phyloP scores from a whole-genome alignment of 2,329 filamentous ascomycete genomes.

The Phialophora chinensis region DNA sequence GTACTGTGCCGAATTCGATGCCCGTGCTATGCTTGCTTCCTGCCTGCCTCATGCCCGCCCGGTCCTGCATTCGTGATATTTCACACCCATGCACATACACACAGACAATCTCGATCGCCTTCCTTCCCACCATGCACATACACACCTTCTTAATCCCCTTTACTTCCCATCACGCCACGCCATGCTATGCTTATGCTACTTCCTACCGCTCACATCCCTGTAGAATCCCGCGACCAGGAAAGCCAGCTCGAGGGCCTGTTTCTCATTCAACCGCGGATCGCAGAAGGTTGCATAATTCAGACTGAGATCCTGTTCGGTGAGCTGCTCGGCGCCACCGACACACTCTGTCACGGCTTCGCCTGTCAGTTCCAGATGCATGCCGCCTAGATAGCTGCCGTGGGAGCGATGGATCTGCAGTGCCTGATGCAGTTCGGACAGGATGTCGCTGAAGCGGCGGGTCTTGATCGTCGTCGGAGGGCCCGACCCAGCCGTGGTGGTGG shows the following conservation, averaged over 20 bases:
- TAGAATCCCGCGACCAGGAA: constrained; percentile 91
- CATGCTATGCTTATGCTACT: neutral
- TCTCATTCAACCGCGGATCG: constrained; percentile 93
- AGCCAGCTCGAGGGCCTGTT: constrained; percentile 92
- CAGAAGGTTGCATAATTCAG: constrained; percentile 96
- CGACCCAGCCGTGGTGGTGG: neutral
- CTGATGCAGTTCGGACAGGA: constrained; percentile 83
- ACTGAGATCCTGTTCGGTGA: constrained; percentile 85
- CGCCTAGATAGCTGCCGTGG: constrained; percentile 84
- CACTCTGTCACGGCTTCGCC: constrained; percentile 97
- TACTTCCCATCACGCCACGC: neutral
- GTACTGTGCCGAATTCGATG: no score
- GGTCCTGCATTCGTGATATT: no score
- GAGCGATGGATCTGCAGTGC: constrained; percentile 84
- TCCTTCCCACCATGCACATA: no score
- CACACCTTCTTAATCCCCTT: neutral
- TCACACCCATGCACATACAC: no score
- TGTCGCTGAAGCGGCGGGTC: constrained; percentile 88
- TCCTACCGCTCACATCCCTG: constrained; percentile 48
- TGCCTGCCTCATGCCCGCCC: no score
- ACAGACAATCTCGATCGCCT: no score
- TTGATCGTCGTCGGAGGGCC: constrained; percentile 74
- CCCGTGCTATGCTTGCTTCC: no score
- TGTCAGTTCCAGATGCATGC: constrained; percentile 92
- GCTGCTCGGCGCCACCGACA: constrained; percentile 82